Evolutionary conservation across 805 yeast genomes (phyloP).

Genomic region (Kodamaea neixiangensis): DNA sequence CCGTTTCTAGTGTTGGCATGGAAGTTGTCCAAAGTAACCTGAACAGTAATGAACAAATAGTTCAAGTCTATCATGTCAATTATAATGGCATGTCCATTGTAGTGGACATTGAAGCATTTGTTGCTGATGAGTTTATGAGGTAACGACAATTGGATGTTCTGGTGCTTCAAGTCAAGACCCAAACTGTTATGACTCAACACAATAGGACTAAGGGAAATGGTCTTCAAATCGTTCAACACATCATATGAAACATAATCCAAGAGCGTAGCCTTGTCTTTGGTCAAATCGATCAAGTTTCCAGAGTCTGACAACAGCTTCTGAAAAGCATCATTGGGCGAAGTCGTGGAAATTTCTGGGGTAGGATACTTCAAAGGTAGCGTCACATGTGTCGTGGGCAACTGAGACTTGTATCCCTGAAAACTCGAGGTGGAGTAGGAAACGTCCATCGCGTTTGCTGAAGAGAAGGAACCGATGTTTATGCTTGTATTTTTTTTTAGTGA

Average conservation of each 20-base stretch:
- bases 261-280: background rate
- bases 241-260: background rate
- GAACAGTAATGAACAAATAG: slow-evolving; percentile 54
- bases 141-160: slow-evolving; percentile 31
- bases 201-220: slow-evolving; percentile 40
- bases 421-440: slow-evolving; percentile 18
- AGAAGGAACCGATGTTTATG: background rate
- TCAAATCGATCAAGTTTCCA: slow-evolving; percentile 25
- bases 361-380: slow-evolving; percentile 30
- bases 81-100: slow-evolving; percentile 31
- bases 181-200: background rate
- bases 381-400: slow-evolving; percentile 19
- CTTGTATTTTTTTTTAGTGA: slow-evolving; percentile 7
- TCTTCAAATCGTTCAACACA: slow-evolving; percentile 30
- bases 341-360: background rate
- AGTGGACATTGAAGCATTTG: slow-evolving; percentile 15
- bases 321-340: slow-evolving; percentile 27
- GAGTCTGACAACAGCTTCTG: slow-evolving; percentile 17
- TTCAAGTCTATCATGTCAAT: slow-evolving; percentile 55
- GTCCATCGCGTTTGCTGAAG: slow-evolving; percentile 11
- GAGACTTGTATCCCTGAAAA: slow-evolving; percentile 21
- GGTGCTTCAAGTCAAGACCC: slow-evolving; percentile 17
- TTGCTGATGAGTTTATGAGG: slow-evolving; percentile 22
- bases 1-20: slow-evolving; percentile 11
- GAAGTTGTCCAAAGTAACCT: slow-evolving; percentile 47